Evolutionary conservation across 768 basidiomycete genomes (phyloP).

Genomic region (Lactarius sp.): DNA sequence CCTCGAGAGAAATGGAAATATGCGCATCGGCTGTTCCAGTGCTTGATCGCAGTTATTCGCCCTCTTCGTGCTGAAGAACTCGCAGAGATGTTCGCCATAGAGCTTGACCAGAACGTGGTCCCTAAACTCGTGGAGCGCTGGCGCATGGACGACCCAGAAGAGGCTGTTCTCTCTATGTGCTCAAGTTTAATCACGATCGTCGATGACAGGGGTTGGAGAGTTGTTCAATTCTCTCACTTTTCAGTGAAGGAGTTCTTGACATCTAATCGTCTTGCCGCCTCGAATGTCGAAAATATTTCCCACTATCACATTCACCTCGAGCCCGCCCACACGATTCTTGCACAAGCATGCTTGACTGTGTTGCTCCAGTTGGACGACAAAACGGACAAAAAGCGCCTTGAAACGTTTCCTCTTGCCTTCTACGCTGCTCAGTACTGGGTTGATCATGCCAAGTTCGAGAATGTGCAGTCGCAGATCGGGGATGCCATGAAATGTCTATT

Average conservation of each 20-base stretch:
- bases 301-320: background rate
- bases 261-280: background rate
- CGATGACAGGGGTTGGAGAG: background rate
- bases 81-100: constrained; percentile 2
- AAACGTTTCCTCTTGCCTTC: background rate
- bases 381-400: background rate
- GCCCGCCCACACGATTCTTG: background rate
- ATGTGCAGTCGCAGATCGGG: background rate
- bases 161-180: background rate
- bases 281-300: background rate
- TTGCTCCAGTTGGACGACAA: constrained; percentile 1
- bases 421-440: background rate
- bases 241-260: constrained; percentile 13
- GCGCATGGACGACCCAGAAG: background rate
- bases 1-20: background rate
- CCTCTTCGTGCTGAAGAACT: constrained; percentile 8
- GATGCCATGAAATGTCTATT: background rate
- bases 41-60: background rate
- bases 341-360: background rate
- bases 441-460: background rate
- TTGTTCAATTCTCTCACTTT: constrained; percentile 7
- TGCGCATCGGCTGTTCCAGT: constrained; percentile 2
- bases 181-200: background rate
- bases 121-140: background rate
- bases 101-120: background rate